phyloP scores from a whole-genome alignment of 139 green algal species.

The Chlorella sp. region DNA sequence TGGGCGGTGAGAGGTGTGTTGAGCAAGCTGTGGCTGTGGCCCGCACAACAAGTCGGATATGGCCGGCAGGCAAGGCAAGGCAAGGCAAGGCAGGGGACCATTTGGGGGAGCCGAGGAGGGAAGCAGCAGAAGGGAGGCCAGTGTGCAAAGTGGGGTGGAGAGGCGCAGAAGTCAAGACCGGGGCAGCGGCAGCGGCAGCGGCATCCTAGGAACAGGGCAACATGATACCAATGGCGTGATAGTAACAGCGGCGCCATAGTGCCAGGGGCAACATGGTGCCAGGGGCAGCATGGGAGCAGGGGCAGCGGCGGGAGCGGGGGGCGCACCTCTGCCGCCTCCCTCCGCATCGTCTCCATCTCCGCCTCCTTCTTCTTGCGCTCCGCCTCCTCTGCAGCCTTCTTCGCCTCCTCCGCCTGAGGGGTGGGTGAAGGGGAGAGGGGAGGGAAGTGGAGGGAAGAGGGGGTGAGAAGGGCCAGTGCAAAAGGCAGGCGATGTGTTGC shows the following conservation, averaged over 20 bases:
- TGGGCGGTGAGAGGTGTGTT: too few species aligned
- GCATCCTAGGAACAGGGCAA: too few species aligned
- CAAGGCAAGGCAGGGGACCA: background rate
- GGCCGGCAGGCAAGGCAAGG: background rate
- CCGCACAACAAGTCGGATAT: too few species aligned
- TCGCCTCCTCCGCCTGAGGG: conserved; percentile 32
- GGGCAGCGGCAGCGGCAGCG: background rate
- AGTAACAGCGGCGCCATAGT: too few species aligned
- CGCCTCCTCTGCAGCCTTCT: conserved; percentile 36
- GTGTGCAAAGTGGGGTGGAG: too few species aligned
- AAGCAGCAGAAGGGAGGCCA: too few species aligned
- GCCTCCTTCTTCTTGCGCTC: conserved; percentile 31
- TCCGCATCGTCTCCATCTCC: conserved; percentile 9
- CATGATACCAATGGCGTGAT: too few species aligned
- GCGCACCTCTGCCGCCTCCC: conserved; percentile 28
- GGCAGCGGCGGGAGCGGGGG: background rate
- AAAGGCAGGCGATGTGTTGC: background rate
- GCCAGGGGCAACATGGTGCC: too few species aligned
- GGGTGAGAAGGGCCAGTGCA: too few species aligned
- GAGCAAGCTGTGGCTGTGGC: too few species aligned
- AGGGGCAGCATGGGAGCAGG: background rate
- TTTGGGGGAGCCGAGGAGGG: too few species aligned
- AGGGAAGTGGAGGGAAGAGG: background rate
- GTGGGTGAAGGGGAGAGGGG: too few species aligned
- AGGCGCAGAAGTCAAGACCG: background rate